Percentiles rank a stretch among this genome's conserved stretches.
Evolutionary conservation across 768 basidiomycete species (phyloP).

Genomic region (Cystobasidium ongulense): DNA sequence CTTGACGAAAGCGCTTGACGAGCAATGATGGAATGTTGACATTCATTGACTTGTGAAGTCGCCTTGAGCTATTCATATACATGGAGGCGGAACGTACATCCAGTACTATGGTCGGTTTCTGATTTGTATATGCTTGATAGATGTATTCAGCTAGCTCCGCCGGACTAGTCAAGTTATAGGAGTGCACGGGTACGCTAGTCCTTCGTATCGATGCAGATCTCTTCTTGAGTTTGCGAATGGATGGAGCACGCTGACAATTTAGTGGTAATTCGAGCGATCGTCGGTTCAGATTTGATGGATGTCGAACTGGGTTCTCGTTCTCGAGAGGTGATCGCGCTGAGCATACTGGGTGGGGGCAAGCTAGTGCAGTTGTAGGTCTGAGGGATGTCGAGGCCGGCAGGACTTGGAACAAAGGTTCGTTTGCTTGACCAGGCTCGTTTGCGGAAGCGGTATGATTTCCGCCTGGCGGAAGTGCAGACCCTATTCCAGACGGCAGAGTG

Average conservation of each 20-base stretch:
- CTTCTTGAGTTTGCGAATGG: not conserved
- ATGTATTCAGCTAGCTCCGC: not conserved
- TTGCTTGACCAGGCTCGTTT: not conserved
- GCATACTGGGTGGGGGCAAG: not conserved
- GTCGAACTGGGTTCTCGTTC: not conserved
- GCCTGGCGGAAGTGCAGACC: too few species aligned
- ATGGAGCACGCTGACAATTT: not conserved
- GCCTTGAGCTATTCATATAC: not conserved
- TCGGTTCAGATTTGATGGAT: not conserved
- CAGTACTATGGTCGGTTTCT: not conserved
- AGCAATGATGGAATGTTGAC: slow-evolving; percentile 36
- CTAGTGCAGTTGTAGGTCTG: not conserved
- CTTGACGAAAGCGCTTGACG: slow-evolving; percentile 36
- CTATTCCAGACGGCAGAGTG: too few species aligned
- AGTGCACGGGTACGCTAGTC: not conserved
- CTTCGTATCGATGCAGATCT: not conserved
- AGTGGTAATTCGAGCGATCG: not conserved
- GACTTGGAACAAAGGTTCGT: not conserved
- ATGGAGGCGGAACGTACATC: not conserved
- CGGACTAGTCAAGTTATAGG: not conserved
- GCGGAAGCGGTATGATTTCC: not conserved
- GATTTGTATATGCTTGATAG: not conserved
- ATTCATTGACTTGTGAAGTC: slow-evolving; percentile 21
- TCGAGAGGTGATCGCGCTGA: not conserved
- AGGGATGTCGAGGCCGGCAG: not conserved